Base-by-base conservation (phyloP, 495 filamentous ascomycete species). In the Penicillium pulvis region DNA sequence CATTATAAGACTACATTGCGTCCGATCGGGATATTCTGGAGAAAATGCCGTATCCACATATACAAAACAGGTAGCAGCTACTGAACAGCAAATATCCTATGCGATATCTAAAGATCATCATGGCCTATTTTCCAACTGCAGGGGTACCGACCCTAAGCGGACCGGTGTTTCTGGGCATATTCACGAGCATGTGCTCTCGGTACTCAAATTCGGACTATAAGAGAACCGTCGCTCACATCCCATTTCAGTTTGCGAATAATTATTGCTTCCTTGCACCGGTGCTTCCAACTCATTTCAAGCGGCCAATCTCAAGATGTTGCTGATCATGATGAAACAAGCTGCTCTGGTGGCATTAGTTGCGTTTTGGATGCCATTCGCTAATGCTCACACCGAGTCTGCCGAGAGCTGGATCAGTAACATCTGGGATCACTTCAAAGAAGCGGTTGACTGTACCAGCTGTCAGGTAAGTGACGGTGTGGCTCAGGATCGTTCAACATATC, bases 401-500 rank as follows among this genome's bases (percentile, higher is more conserved):
- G 60, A 68, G 4, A 55, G 19, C 16, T 58, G 52, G 55, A 56
- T 66, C 19, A 24, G 46, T n/a, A 12, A 48, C 4, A 59, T 68
- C 9, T 68, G 66, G 66, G 58, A 68, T 39, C 57, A 61, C 19
- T 63, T 68, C 52, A 68, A 59, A 23, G 53, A 63, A 23, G 63
- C 66, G 2, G 66, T 68, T 24, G 57, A 59, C 54, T 68, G 66
- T 44, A 47, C 51, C 4, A 50, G 48, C 33, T 68, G 63, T 33
- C 66, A 68, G 53, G 66, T 66, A 61, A 28, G 36, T n/a, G 11
- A 11, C 12, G n/a, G 4, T 33, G 4, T 28, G 28, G 28, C 28
- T 28, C 28, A 28, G n/a, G 8, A 19, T 11, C 20, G 19, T 6
- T 7, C 10, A 8, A 19, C 8, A 35, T 6, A 8, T 11, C 17